These are phyloP conservation scores for Gynochthodes officinalis DNA, from an alignment of 257 asterid genomes.

Conservation along the genomic window DNA sequence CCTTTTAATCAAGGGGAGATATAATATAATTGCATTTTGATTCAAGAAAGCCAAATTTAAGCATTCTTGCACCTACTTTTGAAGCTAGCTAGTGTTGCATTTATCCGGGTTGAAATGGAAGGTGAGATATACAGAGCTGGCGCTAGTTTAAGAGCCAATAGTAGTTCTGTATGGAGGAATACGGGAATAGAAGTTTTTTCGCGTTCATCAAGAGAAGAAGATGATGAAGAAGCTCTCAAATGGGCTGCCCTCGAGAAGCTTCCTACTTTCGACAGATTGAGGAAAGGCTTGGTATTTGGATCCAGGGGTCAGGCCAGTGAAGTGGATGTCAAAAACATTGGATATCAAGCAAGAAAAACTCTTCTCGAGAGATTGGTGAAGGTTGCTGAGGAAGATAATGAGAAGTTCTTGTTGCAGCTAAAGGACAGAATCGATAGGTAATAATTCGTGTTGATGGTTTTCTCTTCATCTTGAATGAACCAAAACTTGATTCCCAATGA, in stretches of 20 bases:
- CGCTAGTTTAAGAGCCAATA: conserved; percentile 37
- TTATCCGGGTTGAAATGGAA: background rate
- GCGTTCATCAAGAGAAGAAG: conserved; percentile 52
- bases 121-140: conserved; percentile 11
- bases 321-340: conserved; percentile 46
- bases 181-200: conserved; percentile 44
- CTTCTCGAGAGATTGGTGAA: conserved; percentile 49
- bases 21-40: background rate
- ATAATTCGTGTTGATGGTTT: background rate
- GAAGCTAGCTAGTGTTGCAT: background rate
- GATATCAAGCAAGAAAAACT: conserved; percentile 36
- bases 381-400: conserved; percentile 54
- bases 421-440: conserved; percentile 63
- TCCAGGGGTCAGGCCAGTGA: conserved; percentile 48
- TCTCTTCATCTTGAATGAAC: no score
- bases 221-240: conserved; percentile 64
- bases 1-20: no score
- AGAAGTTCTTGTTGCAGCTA: conserved; percentile 56
- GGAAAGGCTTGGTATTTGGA: conserved; percentile 59
- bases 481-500: background rate
- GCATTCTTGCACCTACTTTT: background rate
- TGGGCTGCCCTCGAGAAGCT: conserved; percentile 71
- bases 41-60: background rate
- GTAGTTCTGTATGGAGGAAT: conserved; percentile 51
- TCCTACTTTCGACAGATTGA: conserved; percentile 65